Base-by-base conservation (phyloP, 164 flowering plant species). In the Berberis thunbergii region DNA sequence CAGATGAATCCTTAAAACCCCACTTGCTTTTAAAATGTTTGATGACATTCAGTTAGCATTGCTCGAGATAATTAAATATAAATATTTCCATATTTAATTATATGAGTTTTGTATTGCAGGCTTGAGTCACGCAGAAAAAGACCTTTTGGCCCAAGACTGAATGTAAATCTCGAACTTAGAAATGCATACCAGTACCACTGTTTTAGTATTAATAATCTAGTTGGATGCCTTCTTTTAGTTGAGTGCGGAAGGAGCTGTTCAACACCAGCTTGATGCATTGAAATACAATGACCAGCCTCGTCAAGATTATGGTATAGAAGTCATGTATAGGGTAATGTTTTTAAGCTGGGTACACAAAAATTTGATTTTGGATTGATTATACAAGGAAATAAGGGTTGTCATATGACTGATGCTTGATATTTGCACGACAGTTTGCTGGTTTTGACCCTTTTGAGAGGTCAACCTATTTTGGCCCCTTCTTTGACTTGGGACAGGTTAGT, bases 371-470 rank as follows among this genome's bases (percentile, higher is more conserved):
- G 10, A 1, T 48, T 48, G 7, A 1, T 11, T 4, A 6, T 7
- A 43, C 26, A 38, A 43, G 41, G 43, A 49, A 44, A 50, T 49
- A 39, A 2, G 26, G 8, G 26, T 66, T 1, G 41, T 9, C 7
- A 50, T 38, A 63, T 60, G 64, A 66, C 26, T 26, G 26, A 60
- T 10, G n/a, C 8, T 64, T 2, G 7, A 13, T 9, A 61, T 72
- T 59, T 50, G 42, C 49, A 43, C 58, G 45, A 57, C 79, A 93
- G 98, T 93, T 93, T 87, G 97, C 97, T 66, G 98, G 98, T 63
- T 93, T 93, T 77, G 98, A 93, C 79, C 98, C 98, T 62, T 89
- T 93, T 71, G 88, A 89, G 69, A 85, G 97, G 67, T 93, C 98
- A 4, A 83, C 96, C n/a, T 89, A 93, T 69, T 93, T 93, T 73